A percentile compares a stretch with the other conserved stretches of the same genome.
Evolutionary conservation across 176 grass and related monocot genomes (phyloP).

Genomic region (Coix lacrymajobi): DNA sequence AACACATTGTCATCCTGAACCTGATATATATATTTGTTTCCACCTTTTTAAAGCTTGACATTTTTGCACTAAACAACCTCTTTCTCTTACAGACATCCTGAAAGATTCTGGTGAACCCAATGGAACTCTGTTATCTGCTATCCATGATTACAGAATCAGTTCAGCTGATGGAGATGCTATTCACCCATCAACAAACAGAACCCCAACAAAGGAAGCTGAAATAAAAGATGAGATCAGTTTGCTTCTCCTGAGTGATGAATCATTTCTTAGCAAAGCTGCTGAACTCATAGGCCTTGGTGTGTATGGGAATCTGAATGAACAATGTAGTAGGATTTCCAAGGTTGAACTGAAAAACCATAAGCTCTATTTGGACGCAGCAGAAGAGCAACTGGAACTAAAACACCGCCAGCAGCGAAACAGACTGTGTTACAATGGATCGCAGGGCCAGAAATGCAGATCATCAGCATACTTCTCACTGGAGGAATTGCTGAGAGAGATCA

Average conservation of each 20-base stretch:
- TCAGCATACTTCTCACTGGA: slow-evolving; percentile 37
- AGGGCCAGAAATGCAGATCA: slow-evolving; percentile 6
- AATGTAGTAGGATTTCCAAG: not conserved
- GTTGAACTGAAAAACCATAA: slow-evolving; percentile 11
- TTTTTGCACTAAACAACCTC: not conserved
- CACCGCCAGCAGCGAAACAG: slow-evolving; percentile 10
- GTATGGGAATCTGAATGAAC: not conserved
- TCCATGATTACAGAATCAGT: slow-evolving; percentile 1
- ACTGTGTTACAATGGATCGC: slow-evolving; percentile 15
- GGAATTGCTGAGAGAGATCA: slow-evolving; percentile 42
- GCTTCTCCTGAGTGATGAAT: slow-evolving; percentile 48
- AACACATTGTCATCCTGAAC: not conserved
- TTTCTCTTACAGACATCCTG: slow-evolving; percentile 29
- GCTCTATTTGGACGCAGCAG: slow-evolving; percentile 43
- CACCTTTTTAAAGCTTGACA: not conserved
- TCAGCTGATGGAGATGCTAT: slow-evolving; percentile 14
- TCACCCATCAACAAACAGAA: slow-evolving; percentile 1
- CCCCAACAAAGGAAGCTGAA: slow-evolving; percentile 16
- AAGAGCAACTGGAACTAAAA: slow-evolving; percentile 56
- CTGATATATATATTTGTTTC: not conserved
- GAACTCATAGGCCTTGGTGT: slow-evolving; percentile 5
- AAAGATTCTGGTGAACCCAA: slow-evolving; percentile 31
- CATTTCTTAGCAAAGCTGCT: slow-evolving; percentile 35
- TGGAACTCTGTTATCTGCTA: slow-evolving; percentile 33
- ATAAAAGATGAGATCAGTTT: slow-evolving; percentile 45